Evolutionary conservation across 345 rosid species (phyloP).

Genomic region (Euphorbia peplus): DNA sequence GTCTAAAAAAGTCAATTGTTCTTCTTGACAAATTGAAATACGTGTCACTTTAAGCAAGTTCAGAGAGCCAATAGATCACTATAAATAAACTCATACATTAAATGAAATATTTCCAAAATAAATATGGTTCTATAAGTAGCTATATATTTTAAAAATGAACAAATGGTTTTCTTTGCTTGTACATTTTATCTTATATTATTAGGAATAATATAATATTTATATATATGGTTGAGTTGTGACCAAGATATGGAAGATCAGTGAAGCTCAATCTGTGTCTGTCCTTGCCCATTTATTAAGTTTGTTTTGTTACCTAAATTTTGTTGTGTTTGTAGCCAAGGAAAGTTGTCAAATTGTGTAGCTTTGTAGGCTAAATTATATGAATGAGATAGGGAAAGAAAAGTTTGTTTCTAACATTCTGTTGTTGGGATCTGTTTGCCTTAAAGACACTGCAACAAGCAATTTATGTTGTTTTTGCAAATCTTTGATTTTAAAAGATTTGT

Average conservation of each 20-base stretch:
- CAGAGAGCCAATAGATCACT: too few relatives aligned
- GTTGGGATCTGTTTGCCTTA: conserved; percentile 26
- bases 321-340: conserved; percentile 12
- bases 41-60: too few relatives aligned
- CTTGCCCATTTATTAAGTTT: conserved; percentile 23
- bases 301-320: conserved; percentile 24
- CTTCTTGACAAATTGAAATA: too few relatives aligned
- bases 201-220: too few relatives aligned
- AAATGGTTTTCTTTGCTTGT: conserved; percentile 12
- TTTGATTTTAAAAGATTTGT: neutral
- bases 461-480: neutral
- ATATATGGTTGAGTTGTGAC: conserved; percentile 23
- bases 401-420: conserved; percentile 22
- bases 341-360: conserved; percentile 29
- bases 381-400: conserved; percentile 5
- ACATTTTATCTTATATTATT: conserved; percentile 7
- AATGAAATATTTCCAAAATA: too few relatives aligned
- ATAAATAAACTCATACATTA: too few relatives aligned
- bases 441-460: conserved; percentile 20
- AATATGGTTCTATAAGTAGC: too few relatives aligned
- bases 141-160: conserved; percentile 12
- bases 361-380: conserved; percentile 13
- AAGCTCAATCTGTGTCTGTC: conserved; percentile 14
- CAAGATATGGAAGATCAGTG: conserved; percentile 15
- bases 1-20: too few relatives aligned